Evolutionary conservation across 176 grass and related monocot species (phyloP).

Genomic region (Phoenix roebelenii): DNA sequence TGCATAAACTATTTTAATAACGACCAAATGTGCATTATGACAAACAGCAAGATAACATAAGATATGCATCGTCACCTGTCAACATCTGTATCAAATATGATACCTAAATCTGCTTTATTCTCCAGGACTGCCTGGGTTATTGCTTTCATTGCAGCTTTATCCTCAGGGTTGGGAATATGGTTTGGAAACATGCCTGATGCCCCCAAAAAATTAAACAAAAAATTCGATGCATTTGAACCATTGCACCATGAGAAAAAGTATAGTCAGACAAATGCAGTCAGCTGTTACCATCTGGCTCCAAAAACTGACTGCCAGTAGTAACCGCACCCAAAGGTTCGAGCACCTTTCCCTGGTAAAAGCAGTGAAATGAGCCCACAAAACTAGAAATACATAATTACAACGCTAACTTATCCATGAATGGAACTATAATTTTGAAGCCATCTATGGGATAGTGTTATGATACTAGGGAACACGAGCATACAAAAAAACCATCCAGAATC

Average conservation of each 20-base stretch:
- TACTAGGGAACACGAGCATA: no score
- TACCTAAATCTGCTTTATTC: constrained; percentile 90
- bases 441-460: no score
- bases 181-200: constrained; percentile 86
- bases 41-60: not conserved
- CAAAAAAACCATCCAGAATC: no score
- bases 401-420: no score
- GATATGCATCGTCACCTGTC: constrained; percentile 49
- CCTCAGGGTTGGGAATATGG: constrained; percentile 95
- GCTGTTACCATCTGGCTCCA: constrained; percentile 88
- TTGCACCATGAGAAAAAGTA: no score
- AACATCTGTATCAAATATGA: constrained; percentile 99
- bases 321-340: constrained; percentile 80
- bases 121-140: constrained; percentile 85
- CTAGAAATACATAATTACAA: not conserved
- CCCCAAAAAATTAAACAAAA: constrained; percentile 19
- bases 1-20: constrained; percentile 30
- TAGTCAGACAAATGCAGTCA: constrained; percentile 7
- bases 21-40: not conserved
- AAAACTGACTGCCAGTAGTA: constrained; percentile 83
- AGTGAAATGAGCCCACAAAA: constrained; percentile 5
- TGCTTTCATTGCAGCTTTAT: constrained; percentile 83
- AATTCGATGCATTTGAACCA: not conserved
- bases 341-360: constrained; percentile 57
- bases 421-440: no score